Base-by-base conservation (phyloP, 2,329 filamentous ascomycete genomes). In the Cadophora gregata region DNA sequence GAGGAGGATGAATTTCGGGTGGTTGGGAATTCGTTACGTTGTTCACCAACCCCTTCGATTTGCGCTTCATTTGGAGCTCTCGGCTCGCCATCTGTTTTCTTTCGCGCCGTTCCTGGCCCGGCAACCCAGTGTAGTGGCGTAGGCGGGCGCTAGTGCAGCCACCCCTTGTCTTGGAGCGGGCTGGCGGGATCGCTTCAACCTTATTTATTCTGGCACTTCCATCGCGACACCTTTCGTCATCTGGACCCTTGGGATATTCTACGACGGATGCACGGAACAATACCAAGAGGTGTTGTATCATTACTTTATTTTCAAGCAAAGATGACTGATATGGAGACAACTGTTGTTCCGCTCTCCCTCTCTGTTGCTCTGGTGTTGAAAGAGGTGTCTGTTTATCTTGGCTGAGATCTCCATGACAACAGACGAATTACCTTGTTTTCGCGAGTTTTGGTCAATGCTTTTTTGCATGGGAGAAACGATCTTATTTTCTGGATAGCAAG, bases 11-110 rank as follows among this genome's bases (percentile, higher is more conserved):
- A 58, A 42, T 58, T 58, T 31, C 29, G 55, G 53, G 53, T 42
- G 55, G 55, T 38, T 58, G 55, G 55, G 55, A 58, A 58, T 58
- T n/a, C 36, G 31, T 58, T 58, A 58, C 55, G 55, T 58, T 24
- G 55, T 58, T 56, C 55, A 42, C 50, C 50, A 53, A 29, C 50
- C 50, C 16, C 50, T 31, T 53, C 12, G 29, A 53, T 53, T 31
- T 53, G 27, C 50, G 42, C 42, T 47, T 47, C 42, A 47, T 42
- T 16, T 42, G 38, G 38, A 42, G n/a, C 42, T 47, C 42, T 47
- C 42, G 42, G 42, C 42, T 47, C 19, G 42, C 42, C 42, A 47
- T 47, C 42, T 47, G 42, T 47, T 47, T 47, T 47, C 42, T 47
- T 47, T 47, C 42, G 42, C 42, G 19, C 42, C 19, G 42, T 47